Percentiles rank a stretch among this genome's conserved stretches.
Conservation (phyloP, 202 grass and related monocot species). For the Zizania palustris region DNA sequence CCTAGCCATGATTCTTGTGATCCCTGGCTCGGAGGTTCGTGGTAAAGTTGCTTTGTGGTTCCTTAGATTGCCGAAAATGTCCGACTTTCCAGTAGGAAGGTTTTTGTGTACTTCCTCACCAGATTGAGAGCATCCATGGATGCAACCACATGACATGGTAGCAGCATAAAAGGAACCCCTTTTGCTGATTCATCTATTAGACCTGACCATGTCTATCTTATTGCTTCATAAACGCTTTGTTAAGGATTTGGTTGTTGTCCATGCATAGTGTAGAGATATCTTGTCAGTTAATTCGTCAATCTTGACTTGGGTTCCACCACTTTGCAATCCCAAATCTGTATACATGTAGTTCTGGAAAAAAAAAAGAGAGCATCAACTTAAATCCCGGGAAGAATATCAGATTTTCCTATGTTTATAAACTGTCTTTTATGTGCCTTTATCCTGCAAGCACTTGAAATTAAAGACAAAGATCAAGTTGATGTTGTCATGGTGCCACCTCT, state of each 20-base stretch:
- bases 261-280: not conserved
- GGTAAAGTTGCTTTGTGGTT: constrained; percentile 17
- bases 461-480: not conserved
- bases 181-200: not conserved
- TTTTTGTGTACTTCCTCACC: not conserved
- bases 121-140: not conserved
- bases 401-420: not conserved
- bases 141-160: not conserved
- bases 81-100: not conserved
- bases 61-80: not conserved
- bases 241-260: no score
- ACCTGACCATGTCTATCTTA: not conserved
- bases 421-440: not conserved
- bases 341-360: not conserved
- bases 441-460: not conserved
- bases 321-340: not conserved
- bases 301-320: not conserved
- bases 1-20: constrained; percentile 55
- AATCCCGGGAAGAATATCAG: not conserved
- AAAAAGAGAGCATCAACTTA: not conserved
- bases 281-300: no score
- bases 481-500: not conserved
- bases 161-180: not conserved
- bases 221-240: no score
- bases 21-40: constrained; percentile 27